Conservation (phyloP, 257 asterid species). For the Agastache rugosa region DNA sequence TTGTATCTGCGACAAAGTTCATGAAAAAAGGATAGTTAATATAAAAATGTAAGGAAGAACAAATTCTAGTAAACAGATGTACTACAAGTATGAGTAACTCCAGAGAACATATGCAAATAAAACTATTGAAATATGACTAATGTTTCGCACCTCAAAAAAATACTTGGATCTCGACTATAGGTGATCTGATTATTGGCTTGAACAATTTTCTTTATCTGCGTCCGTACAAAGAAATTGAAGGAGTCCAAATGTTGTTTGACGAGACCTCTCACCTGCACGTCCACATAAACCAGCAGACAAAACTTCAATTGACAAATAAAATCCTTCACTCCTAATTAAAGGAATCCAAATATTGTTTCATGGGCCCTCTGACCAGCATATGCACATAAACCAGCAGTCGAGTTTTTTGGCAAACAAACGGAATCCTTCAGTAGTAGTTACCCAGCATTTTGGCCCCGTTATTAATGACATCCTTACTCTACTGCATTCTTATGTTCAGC, state of each 20-base stretch:
- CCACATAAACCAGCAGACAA: slow-evolving; percentile 28
- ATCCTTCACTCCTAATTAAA: slow-evolving; percentile 31
- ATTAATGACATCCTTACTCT: slow-evolving; percentile 1
- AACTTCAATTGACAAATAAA: background rate
- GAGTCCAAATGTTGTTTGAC: slow-evolving; percentile 96
- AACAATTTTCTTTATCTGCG: slow-evolving; percentile 73
- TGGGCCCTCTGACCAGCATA: slow-evolving; percentile 77
- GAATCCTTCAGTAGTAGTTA: slow-evolving; percentile 1
- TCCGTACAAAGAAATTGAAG: slow-evolving; percentile 72
- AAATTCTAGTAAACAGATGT: slow-evolving; percentile 20
- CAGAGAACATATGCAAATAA: background rate
- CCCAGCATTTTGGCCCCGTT: background rate
- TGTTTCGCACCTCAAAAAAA: slow-evolving; percentile 55
- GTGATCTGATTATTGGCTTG: slow-evolving; percentile 61
- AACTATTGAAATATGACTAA: slow-evolving; percentile 9
- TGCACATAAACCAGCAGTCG: slow-evolving; percentile 27
- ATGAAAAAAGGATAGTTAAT: background rate
- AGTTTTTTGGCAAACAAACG: background rate
- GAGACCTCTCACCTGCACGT: slow-evolving; percentile 81
- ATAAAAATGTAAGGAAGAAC: background rate
- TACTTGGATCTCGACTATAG: slow-evolving; percentile 46
- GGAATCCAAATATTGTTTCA: slow-evolving; percentile 84
- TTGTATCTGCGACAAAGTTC: slow-evolving; percentile 55
- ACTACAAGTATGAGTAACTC: slow-evolving; percentile 12
- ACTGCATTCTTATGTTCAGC: slow-evolving; percentile 27